Evolutionary conservation across 306 rosid genomes (phyloP), one percentile per base, ranked within the genome.

Genomic region (Pyrus bretschneideri): DNA sequence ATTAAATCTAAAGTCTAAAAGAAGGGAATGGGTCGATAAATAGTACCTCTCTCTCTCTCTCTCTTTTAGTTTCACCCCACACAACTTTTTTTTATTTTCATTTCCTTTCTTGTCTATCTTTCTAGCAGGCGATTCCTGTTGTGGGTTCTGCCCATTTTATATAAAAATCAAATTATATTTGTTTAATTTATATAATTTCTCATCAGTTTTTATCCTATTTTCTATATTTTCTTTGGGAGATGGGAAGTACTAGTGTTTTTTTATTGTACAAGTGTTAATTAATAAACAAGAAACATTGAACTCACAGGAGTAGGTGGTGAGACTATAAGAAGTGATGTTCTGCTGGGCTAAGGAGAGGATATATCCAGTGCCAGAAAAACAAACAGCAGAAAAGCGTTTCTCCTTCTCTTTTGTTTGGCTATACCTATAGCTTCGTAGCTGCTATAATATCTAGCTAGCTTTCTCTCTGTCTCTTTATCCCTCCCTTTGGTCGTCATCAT

Each of bases 91-190:
- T 88, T 81, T 83, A 80, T 79, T 84, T 85, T 62, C 57, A 65
- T 91, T 86, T 82, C 88, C 89, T 80, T 88, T 86, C 84, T 83
- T 40, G 78, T 83, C 73, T 83, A 21, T 78, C 75, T 74, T 82
- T 86, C 46, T 78, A 82, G 81, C 97, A 90, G 89, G 91, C 84
- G 89, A 93, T 93, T 93, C 91, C 80, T 90, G 93, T 91, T 82
- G 87, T 72, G 79, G 84, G 79, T 82, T 83, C 79, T 74, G 44
- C 73, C 88, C 59, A 49, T 61, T 86, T 79, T 75, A 65, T 73
- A 83, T 64, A 11, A 18, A 14, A 21, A 40, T 27, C 55, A 35
- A 30, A 57, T 76, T 35, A 67, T 31, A 49, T 49, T 75, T n/a
- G 27, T 58, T 60, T 60, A 13, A 25, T 22, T 11, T 61, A 25